Evolutionary conservation across 2,329 filamentous ascomycete genomes (phyloP), one percentile per base, ranked within the genome.

Genomic region (Nemania bipapillata): DNA sequence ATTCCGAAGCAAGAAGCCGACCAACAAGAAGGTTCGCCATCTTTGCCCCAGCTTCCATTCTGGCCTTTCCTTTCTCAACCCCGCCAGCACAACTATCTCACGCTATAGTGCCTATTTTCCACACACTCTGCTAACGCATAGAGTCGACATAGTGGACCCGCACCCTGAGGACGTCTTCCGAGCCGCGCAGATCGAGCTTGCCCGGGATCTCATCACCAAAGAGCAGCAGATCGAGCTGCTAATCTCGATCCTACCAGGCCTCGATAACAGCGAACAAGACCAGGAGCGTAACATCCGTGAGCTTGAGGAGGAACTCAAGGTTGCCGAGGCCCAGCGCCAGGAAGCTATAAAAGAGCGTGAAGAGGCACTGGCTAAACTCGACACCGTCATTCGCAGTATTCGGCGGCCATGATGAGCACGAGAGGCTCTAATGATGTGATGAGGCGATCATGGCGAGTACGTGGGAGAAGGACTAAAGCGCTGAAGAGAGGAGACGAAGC

Each of bases 161-260:
- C 83, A 91, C 28, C 83, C 88, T 0, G 80, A 86, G 9, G 88
- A 91, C 49, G 87, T 88, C 58, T 92, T 93, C 80, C 84, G 86
- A 63, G 86, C 87, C 2, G 88, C 90, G 54, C 86, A 93, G 77
- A 84, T 89, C 68, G 92, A 95, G 79, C 84, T 96, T 61, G 91
- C 92, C 42, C 87, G 88, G 70, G 92, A 95, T 77, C 83, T 96
- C 28, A 90, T 95, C 66, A 79, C 92, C 66, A 93, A 94, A 76
- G 91, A 94, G 75, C 92, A 94, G 81, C 91, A 95, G 81, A 93
- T 96, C 70, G 92, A 96, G 79, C 84, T 88, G 52, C 82, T 96
- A 55, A 92, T 95, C 66, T 91, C 89, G 17, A 87, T 86, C 24
- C 84, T 96, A 1, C 93, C 93, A 0, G 93, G 93, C 0, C 83